phyloP scores from a whole-genome alignment of 768 basidiomycete genomes.

The Russula olivacea region DNA sequence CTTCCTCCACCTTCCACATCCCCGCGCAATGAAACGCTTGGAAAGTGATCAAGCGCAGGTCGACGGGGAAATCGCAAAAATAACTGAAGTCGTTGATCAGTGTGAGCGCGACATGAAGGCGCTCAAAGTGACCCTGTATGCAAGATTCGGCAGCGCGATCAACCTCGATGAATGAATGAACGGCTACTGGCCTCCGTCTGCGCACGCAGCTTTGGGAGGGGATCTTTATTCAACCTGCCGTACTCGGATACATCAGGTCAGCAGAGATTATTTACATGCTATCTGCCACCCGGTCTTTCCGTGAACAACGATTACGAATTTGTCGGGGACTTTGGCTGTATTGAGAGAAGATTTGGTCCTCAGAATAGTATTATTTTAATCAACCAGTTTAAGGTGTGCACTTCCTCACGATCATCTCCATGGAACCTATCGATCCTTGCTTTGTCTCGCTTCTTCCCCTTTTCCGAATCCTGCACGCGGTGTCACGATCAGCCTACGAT shows the following conservation, averaged over 20 bases:
- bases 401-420: background rate
- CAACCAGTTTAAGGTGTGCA: background rate
- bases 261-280: background rate
- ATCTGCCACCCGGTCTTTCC: background rate
- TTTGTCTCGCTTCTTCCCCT: background rate
- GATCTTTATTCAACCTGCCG: background rate
- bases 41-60: slow-evolving; percentile 62
- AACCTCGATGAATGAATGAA: slow-evolving; percentile 71
- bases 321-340: background rate
- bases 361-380: background rate
- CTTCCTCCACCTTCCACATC: slow-evolving; percentile 72
- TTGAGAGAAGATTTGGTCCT: background rate
- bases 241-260: background rate
- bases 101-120: slow-evolving; percentile 74
- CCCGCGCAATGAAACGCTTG: slow-evolving; percentile 63
- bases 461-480: background rate
- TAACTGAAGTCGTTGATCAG: slow-evolving; percentile 50
- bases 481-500: background rate
- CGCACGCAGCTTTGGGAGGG: background rate
- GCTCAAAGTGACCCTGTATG: slow-evolving; percentile 74
- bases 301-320: background rate
- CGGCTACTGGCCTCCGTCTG: background rate
- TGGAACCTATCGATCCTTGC: background rate
- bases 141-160: slow-evolving; percentile 89
- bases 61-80: slow-evolving; percentile 46